Base-by-base conservation (phyloP, 495 filamentous ascomycete genomes). In the Penicillium canescens region DNA sequence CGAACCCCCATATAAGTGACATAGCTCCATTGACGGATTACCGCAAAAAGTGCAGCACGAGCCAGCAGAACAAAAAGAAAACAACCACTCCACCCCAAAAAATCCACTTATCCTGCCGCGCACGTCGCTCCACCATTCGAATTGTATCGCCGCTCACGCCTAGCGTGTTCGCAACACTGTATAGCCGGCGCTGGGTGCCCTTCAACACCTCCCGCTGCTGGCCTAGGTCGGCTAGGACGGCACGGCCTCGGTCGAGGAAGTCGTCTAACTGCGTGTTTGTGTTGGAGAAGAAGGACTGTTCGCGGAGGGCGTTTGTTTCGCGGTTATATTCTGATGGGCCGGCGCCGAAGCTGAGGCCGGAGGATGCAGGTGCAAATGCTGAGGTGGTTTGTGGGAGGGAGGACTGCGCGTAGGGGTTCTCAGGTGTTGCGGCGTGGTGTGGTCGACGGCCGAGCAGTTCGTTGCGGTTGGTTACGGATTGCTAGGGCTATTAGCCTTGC, bases 61-160 rank as follows among this genome's bases (percentile, higher is more conserved):
- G 68, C 84, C 90, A 98, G 63, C 92, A 96, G 69, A 98, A 98
- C 38, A 79, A 68, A 54, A 98, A 88, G 71, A 98, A 98, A n/a
- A 92, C 66, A 33, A 95, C 69, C 18, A 95, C 90, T 0, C 94
- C 91, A 12, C 68, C 87, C 83, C 88, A 89, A 69, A 98, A 98
- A 24, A 98, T 95, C 93, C 92, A 98, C 73, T 96, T 97, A 62
- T 98, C 94, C 78, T 97, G 86, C 70, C 82, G 87, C 46, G 94
- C 92, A 55, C 94, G 80, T 62, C 94, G 76, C 70, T 98, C 92
- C 44, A 98, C 73, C 90, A 92, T 96, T 12, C 95, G 82, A 51
- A 98, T 98, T 5, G 94, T 98, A 67, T 98, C 95, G 26, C 93
- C 92, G 68, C 87, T 92, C 34, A 98, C 82, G 7, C 94, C 94